phyloP scores from a whole-genome alignment of 2,329 filamentous ascomycete species.

The Colletotrichum simmondsii region DNA sequence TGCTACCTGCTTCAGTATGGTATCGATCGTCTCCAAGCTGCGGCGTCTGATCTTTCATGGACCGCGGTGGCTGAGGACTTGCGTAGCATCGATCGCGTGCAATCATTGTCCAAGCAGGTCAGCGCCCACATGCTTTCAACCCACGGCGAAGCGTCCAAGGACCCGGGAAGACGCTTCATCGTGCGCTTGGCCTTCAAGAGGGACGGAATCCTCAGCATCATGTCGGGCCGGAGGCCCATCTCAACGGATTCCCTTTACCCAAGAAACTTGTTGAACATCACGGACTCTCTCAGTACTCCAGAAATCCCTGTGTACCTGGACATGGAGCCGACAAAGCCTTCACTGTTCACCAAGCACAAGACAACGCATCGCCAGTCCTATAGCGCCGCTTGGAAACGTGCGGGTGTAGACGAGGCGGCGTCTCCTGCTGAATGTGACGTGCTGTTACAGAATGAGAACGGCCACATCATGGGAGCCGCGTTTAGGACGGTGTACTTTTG shows the following conservation, averaged over 20 bases:
- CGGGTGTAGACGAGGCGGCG: neutral
- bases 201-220: neutral
- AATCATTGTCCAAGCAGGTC: neutral
- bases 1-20: neutral
- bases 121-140: neutral
- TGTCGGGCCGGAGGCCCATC: conserved; percentile 1
- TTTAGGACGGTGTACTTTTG: conserved; percentile 9
- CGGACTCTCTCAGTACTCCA: neutral
- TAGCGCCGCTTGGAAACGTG: neutral
- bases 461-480: neutral
- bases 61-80: neutral
- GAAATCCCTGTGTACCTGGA: neutral
- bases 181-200: neutral
- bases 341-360: neutral
- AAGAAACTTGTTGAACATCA: neutral
- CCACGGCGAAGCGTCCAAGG: neutral
- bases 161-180: neutral
- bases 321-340: neutral
- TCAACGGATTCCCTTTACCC: neutral
- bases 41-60: neutral
- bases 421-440: neutral
- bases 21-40: neutral
- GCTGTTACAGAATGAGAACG: neutral
- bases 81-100: neutral
- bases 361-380: neutral